Conservation (phyloP, 1,284 basidiomycete genomes). For the Boletus semigastroideus region DNA sequence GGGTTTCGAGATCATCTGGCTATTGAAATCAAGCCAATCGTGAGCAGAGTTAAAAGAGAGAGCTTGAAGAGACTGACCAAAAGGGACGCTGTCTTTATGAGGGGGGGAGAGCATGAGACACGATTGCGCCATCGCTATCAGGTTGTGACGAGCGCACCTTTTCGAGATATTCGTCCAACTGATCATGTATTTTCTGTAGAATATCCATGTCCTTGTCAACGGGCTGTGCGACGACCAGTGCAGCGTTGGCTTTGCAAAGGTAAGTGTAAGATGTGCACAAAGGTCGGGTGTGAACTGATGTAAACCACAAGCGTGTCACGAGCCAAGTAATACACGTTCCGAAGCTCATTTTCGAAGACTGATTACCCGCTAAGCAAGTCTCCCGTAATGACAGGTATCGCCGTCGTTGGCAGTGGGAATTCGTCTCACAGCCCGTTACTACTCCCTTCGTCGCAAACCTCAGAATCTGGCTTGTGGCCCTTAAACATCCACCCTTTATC, state of each 20-base stretch:
- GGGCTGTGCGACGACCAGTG: background rate
- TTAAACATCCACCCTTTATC: no score
- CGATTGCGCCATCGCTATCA: constrained; percentile 31
- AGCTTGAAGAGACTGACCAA: constrained; percentile 16
- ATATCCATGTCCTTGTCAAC: constrained; percentile 16
- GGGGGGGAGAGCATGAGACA: constrained; percentile 27
- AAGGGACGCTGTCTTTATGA: constrained; percentile 17
- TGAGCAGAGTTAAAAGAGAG: background rate
- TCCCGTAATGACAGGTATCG: background rate
- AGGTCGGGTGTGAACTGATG: constrained; percentile 1
- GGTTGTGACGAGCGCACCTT: constrained; percentile 22
- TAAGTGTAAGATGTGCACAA: background rate
- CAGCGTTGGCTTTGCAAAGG: constrained; percentile 5
- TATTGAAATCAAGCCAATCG: background rate
- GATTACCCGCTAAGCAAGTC: no score
- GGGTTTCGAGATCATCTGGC: constrained; percentile 19
- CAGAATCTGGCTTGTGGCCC: no score
- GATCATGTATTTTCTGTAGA: constrained; percentile 15
- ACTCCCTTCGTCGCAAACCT: no score
- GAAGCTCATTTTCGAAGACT: background rate
- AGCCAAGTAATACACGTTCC: background rate
- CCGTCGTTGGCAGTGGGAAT: background rate
- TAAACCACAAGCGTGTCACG: constrained; percentile 1
- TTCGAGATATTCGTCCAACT: constrained; percentile 16
- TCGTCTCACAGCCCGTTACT: background rate